These are phyloP conservation scores for Calonectria hawksworthii DNA, from an alignment of 2,329 filamentous ascomycete genomes.

Conservation along the genomic window DNA sequence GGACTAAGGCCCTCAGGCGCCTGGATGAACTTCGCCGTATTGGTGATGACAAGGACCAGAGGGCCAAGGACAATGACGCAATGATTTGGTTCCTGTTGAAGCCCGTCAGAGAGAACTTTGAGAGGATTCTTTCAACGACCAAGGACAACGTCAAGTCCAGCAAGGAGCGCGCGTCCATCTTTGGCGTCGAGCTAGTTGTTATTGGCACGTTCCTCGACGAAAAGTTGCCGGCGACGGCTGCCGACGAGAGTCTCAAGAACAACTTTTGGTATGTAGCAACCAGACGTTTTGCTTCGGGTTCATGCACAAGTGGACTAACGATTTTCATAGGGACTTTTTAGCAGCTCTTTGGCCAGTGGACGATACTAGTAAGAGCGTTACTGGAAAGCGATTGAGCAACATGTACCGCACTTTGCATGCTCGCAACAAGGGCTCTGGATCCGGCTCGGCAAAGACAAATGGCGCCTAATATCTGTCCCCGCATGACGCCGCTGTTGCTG, in stretches of 20 bases:
- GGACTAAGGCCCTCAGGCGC: conserved; percentile 56
- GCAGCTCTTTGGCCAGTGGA: conserved; percentile 63
- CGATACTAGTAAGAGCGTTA: conserved; percentile 59
- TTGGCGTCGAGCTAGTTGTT: conserved; percentile 71
- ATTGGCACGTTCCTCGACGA: conserved; percentile 74
- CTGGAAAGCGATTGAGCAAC: conserved; percentile 58
- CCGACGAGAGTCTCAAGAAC: conserved; percentile 59
- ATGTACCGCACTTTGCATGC: conserved; percentile 59
- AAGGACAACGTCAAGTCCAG: conserved; percentile 73
- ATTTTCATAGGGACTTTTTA: conserved; percentile 57
- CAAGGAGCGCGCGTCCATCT: conserved; percentile 72
- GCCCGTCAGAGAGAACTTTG: conserved; percentile 72
- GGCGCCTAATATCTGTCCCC: conserved; percentile 44
- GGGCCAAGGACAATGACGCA: conserved; percentile 60
- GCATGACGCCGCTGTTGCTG: conserved; percentile 10
- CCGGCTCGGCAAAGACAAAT: conserved; percentile 49
- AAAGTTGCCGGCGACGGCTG: conserved; percentile 57
- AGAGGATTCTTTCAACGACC: conserved; percentile 71
- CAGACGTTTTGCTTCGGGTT: not conserved
- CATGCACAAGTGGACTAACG: conserved; percentile 35
- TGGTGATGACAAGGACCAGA: conserved; percentile 64
- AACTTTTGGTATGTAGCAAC: conserved; percentile 63
- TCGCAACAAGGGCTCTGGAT: conserved; percentile 48
- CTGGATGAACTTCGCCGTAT: conserved; percentile 61
- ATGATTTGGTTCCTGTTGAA: conserved; percentile 67